A percentile compares a stretch with the other conserved stretches of the same genome.
phyloP scores from a whole-genome alignment of 331 rosid species.

The Acacia pycnantha region DNA sequence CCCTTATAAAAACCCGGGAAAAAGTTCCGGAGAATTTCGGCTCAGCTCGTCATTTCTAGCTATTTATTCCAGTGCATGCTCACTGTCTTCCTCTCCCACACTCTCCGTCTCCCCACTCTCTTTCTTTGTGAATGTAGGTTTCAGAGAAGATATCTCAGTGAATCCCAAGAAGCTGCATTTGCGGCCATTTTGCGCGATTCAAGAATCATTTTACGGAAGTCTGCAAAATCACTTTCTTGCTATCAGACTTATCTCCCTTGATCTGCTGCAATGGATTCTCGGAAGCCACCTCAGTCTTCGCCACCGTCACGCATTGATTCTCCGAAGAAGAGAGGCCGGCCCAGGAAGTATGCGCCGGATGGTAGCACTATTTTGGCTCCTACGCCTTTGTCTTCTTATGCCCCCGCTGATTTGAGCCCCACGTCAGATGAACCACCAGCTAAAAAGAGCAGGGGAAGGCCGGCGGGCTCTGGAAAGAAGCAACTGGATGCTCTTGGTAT shows the following conservation, averaged over 20 bases:
- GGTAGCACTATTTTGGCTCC: slow-evolving; percentile 88
- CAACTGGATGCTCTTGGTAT: no score
- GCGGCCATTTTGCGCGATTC: slow-evolving; percentile 24
- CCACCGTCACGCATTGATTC: no score
- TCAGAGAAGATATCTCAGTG: slow-evolving; percentile 18
- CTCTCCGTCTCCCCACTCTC: not conserved
- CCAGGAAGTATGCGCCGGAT: slow-evolving; percentile 38
- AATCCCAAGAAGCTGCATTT: slow-evolving; percentile 23
- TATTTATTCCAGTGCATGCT: slow-evolving; percentile 12
- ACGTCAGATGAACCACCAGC: slow-evolving; percentile 35
- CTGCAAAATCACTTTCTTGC: no score
- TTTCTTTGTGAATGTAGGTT: slow-evolving; percentile 16
- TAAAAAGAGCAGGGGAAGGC: slow-evolving; percentile 81
- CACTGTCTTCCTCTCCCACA: not conserved
- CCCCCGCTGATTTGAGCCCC: slow-evolving; percentile 30
- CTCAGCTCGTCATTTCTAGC: slow-evolving; percentile 25
- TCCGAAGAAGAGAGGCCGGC: no score
- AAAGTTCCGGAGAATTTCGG: not conserved
- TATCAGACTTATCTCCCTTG: no score
- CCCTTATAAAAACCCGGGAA: slow-evolving; percentile 17
- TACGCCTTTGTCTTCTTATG: slow-evolving; percentile 46
- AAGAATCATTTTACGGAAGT: slow-evolving; percentile 32
- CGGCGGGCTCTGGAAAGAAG: slow-evolving; percentile 55
- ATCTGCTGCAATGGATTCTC: no score
- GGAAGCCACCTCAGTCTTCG: no score